These are phyloP conservation scores for Gastrodia elata DNA, from an alignment of 106 monocot species.

Conservation along the genomic window DNA sequence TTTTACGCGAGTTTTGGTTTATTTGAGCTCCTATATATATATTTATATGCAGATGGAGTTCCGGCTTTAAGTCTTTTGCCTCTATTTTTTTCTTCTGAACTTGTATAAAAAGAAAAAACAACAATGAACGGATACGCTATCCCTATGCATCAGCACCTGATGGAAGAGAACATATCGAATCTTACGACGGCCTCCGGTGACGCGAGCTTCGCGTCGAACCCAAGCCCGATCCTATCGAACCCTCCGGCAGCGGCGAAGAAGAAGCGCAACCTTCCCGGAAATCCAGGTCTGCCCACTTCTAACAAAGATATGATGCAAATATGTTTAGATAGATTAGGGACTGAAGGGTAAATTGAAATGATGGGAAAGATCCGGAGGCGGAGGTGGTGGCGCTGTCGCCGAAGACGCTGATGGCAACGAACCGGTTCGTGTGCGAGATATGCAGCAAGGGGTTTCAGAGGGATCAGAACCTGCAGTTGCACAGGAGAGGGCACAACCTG, in stretches of 20 bases:
- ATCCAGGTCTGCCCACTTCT: neutral
- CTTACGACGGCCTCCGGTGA: constrained; percentile 20
- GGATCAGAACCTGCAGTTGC: constrained; percentile 29
- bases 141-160: constrained; percentile 12
- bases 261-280: constrained; percentile 12
- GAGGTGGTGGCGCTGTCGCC: constrained; percentile 26
- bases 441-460: constrained; percentile 28
- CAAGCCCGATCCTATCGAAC: neutral
- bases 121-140: constrained; percentile 21
- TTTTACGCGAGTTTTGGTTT: neutral
- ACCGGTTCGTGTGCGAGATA: constrained; percentile 29
- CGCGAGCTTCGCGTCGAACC: constrained; percentile 19
- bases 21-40: neutral
- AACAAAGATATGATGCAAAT: neutral
- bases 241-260: neutral
- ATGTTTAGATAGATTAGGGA: neutral
- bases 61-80: neutral
- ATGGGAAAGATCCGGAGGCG: constrained; percentile 17
- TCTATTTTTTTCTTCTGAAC: neutral
- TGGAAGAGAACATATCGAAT: constrained; percentile 24
- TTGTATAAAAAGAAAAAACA: neutral
- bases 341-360: neutral
- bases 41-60: neutral
- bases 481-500: constrained; percentile 27
- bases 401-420: constrained; percentile 25